Evolutionary conservation across 163 green algal species (phyloP).

Genomic region (Chlamydomonas reinhardtii): DNA sequence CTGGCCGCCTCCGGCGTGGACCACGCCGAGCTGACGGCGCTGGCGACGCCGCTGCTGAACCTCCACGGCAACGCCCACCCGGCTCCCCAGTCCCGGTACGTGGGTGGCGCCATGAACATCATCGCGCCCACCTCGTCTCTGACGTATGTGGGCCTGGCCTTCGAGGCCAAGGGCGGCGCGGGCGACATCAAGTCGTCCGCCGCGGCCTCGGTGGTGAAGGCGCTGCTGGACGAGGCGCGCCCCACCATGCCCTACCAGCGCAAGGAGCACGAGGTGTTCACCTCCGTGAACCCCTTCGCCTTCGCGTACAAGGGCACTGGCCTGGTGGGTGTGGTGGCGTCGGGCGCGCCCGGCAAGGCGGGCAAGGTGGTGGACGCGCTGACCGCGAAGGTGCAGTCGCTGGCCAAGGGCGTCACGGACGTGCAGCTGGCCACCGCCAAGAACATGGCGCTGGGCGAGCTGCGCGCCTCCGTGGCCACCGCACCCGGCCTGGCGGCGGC

Average conservation of each 20-base stretch:
- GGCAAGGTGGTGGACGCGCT: conserved; percentile 56
- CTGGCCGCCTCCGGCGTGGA: conserved; percentile 84
- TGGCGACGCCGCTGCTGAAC: conserved; percentile 49
- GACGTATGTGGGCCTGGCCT: conserved; percentile 83
- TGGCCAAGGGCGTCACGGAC: conserved; percentile 58
- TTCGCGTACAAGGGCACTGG: conserved; percentile 70
- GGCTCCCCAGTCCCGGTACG: conserved; percentile 76
- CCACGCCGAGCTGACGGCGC: conserved; percentile 48
- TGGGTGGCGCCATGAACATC: conserved; percentile 84
- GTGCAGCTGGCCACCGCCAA: conserved; percentile 64
- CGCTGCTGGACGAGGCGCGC: conserved; percentile 60
- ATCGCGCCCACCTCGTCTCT: conserved; percentile 53
- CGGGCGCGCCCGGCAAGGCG: conserved; percentile 27
- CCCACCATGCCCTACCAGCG: conserved; percentile 55
- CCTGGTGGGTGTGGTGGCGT: conserved; percentile 65
- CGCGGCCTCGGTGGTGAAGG: conserved; percentile 57
- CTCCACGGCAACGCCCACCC: not conserved
- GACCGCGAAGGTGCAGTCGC: conserved; percentile 54
- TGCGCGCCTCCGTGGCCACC: conserved; percentile 50
- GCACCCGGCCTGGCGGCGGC: conserved; percentile 44
- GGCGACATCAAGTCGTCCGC: conserved; percentile 65
- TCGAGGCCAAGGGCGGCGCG: conserved; percentile 79
- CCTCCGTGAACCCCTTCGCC: conserved; percentile 27
- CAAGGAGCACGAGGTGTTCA: conserved; percentile 54
- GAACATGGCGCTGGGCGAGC: conserved; percentile 58